phyloP scores from a whole-genome alignment of 2,329 filamentous ascomycete genomes.

The Davidsoniella virescens region DNA sequence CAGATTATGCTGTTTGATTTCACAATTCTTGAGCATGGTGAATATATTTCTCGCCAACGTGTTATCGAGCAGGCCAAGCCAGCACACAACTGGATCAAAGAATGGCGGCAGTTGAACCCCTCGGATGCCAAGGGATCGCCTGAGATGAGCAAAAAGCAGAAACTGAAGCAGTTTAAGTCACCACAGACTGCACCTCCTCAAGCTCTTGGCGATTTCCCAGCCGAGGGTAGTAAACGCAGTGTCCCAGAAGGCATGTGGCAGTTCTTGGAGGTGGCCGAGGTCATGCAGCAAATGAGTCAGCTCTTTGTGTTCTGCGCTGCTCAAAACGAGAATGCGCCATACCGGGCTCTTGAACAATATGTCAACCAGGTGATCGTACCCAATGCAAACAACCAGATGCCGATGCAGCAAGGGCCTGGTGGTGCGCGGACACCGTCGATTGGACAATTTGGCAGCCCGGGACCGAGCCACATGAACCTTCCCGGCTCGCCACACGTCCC shows the following conservation, averaged over 20 bases:
- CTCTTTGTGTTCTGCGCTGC: constrained; percentile 42
- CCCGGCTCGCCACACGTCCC: constrained; percentile 43
- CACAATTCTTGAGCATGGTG: constrained; percentile 56
- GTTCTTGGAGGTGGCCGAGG: constrained; percentile 51
- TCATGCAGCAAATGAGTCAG: constrained; percentile 50
- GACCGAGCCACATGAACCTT: constrained; percentile 41
- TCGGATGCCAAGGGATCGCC: constrained; percentile 43
- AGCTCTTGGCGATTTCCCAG: constrained; percentile 38
- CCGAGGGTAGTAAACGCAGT: constrained; percentile 37
- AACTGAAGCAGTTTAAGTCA: constrained; percentile 41
- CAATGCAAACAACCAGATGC: constrained; percentile 32
- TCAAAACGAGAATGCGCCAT: constrained; percentile 38
- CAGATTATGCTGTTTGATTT: constrained; percentile 81
- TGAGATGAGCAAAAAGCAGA: constrained; percentile 52
- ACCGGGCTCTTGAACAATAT: constrained; percentile 44
- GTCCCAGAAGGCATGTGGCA: constrained; percentile 45
- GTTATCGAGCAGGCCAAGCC: constrained; percentile 46
- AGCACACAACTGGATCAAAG: constrained; percentile 47
- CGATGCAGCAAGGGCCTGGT: constrained; percentile 8
- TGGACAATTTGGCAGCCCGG: constrained; percentile 42
- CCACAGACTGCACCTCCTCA: constrained; percentile 43
- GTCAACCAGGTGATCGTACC: constrained; percentile 27
- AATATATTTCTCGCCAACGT: constrained; percentile 60
- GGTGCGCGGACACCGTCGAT: constrained; percentile 38
- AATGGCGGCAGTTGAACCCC: constrained; percentile 44